A percentile compares a stretch with the other conserved stretches of the same genome.
These are phyloP conservation scores for Gaeumannomyces tritici DNA, from an alignment of 2,329 filamentous ascomycete genomes.

Conservation along the genomic window DNA sequence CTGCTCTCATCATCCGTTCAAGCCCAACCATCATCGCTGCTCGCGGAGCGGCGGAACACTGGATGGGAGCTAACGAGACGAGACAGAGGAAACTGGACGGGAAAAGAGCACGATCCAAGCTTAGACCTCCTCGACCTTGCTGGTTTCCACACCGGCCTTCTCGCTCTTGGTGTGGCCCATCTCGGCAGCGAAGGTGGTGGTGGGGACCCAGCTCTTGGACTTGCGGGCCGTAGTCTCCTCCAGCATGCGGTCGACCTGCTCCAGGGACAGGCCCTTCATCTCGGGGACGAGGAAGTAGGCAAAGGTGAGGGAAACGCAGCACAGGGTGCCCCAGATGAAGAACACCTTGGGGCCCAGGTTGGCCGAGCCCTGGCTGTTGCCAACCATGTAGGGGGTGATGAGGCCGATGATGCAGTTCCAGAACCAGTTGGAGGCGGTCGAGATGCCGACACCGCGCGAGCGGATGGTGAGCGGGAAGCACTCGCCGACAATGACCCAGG, in stretches of 20 bases:
- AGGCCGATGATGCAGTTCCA: constrained; percentile 56
- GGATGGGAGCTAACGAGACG: no score
- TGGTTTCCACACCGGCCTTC: neutral
- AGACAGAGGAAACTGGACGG: no score
- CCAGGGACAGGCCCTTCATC: constrained; percentile 67
- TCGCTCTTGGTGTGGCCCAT: constrained; percentile 5
- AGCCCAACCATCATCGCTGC: no score
- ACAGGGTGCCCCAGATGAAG: constrained; percentile 67
- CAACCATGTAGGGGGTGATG: constrained; percentile 53
- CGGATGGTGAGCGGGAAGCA: constrained; percentile 86
- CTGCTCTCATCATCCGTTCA: no score
- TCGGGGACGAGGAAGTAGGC: constrained; percentile 66
- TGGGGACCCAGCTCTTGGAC: constrained; percentile 67
- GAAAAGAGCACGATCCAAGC: neutral
- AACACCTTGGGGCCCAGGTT: constrained; percentile 63
- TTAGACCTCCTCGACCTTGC: constrained; percentile 4
- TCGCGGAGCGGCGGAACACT: no score
- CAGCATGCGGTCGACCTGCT: constrained; percentile 82
- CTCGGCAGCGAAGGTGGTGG: constrained; percentile 52
- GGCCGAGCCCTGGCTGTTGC: constrained; percentile 36
- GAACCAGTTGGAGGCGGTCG: constrained; percentile 84
- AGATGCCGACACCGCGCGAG: constrained; percentile 76
- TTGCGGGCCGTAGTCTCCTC: constrained; percentile 73
- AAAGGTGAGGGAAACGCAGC: constrained; percentile 50
- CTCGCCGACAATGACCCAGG: constrained; percentile 80